These are phyloP conservation scores for Penicillium hesseltinei DNA, from an alignment of 2,329 filamentous ascomycete genomes.

Conservation along the genomic window DNA sequence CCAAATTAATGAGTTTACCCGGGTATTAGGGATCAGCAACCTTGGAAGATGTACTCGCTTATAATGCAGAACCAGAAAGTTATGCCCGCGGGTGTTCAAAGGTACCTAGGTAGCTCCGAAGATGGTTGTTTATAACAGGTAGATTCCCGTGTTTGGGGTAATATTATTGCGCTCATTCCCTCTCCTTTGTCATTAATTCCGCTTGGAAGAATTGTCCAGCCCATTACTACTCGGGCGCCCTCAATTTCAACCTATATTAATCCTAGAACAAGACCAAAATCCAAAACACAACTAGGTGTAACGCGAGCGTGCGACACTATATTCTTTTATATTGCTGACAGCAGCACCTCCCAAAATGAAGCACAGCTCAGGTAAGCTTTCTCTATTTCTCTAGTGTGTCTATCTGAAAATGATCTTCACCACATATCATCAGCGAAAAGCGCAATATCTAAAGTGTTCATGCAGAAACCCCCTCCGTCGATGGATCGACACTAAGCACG, in stretches of 20 bases:
- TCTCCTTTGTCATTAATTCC: background rate
- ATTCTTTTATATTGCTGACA: background rate
- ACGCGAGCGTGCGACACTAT: background rate
- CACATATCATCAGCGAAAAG: background rate
- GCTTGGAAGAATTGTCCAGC: background rate
- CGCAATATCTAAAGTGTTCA: background rate
- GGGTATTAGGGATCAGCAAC: background rate
- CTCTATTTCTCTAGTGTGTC: no score
- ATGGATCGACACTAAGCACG: slow-evolving; percentile 16
- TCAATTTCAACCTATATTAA: background rate
- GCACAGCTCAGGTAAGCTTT: background rate
- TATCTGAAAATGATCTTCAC: background rate
- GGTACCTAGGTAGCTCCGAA: background rate
- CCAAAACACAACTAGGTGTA: background rate
- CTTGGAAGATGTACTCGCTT: background rate
- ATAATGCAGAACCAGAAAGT: background rate
- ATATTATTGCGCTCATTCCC: background rate
- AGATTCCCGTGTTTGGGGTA: background rate
- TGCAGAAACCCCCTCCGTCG: slow-evolving; percentile 13
- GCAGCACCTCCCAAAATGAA: background rate
- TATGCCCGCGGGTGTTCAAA: background rate
- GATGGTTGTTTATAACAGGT: background rate
- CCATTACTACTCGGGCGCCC: background rate
- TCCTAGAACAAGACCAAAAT: background rate
- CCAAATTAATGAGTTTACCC: background rate